Base-by-base conservation (phyloP, 1,284 basidiomycete species). In the Dichomitus squalens region DNA sequence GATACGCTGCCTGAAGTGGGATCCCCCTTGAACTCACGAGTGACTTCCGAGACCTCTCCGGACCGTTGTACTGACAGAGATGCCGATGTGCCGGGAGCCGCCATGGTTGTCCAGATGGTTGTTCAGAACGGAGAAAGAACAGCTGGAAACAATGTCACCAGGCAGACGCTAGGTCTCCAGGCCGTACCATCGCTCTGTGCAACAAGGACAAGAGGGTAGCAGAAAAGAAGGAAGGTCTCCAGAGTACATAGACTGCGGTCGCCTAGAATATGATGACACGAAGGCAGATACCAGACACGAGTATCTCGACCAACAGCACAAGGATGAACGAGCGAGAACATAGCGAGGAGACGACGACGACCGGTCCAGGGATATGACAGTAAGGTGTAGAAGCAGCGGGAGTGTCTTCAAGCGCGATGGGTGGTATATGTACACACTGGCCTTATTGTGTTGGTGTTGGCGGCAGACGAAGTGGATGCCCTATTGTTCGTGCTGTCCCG, bases 361-460 rank as follows among this genome's bases (percentile, higher is more conserved):
- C 25, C 16, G 38, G 9, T 31, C 29, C 27, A 41, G 25, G 16
- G 21, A 34, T 23, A 39, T 34, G 38, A 31, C 21, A 46, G 29
- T 18, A 21, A 46, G 25, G 14, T 25, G 39, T 36, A 53, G 51
- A 50, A 57, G 39, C 46, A 40, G 49, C 21, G 27, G 34, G 43
- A 40, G 7, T 29, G n/a, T 14, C 3, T 11, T 8, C 18, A n/a
- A 2, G 46, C 11, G 2, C 12, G 33, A 47, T 20, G 25, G 49
- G 31, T 31, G 53, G 43, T 63, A 60, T 63, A 63, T 57, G 58
- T 51, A 44, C 36, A 29, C 41, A 47, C 53, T 16, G 27, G 49
- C 40, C 54, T 55, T 60, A 63, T 63, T 63, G 61, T 63, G 53
- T 55, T 39, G 44, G 48, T 47, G 52, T 51, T 52, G 52, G 54